Base-by-base conservation (phyloP, 2,329 filamentous ascomycete species). In the Trichoderma afroharzianum region DNA sequence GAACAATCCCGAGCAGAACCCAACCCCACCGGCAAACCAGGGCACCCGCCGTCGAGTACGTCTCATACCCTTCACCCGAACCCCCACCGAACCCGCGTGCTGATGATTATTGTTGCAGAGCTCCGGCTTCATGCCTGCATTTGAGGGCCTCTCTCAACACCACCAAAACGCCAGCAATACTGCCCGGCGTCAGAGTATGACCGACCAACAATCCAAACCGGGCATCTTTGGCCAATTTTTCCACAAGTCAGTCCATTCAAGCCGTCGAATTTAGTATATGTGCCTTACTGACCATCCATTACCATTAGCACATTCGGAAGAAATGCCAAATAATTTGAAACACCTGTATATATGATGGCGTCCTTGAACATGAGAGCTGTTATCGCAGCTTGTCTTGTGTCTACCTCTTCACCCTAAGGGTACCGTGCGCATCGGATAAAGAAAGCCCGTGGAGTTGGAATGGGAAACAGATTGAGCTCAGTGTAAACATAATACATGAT, bases 211-310 rank as follows among this genome's bases (percentile, higher is more conserved):
- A 72, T 82, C 82, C 15, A 79, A 82, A 63, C 77, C 83, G 1
- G 87, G 87, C 53, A 79, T 89, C 73, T 80, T 89, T 66, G 85
- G 85, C 68, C 82, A 84, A 73, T 83, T 88, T 81, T 90, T 88
- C 85, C 83, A 88, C 75, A 88, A 85, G 87, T 89, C 79, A 68
- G 85, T 76, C 18, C 14, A 55, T 59, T 32, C 36, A n/a, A 30
- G 11, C 32, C 12, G 32, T 50, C 8, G 8, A 21, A 1, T n/a
- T 14, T 6, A 15, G 4, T 2, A 5, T 3, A 8, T 21, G 28
- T 30, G 8, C 30, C 15, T 59, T n/a, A 7, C 73, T 68, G 63
- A 68, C 71, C 32, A 26, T 63, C 33, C 3, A 21, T 68, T 39
- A 26, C 28, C 18, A 58, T 36, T 18, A 73, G 72, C 24, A 71